A percentile compares a stretch with the other conserved stretches of the same genome.
phyloP scores from a whole-genome alignment of 805 yeast genomes.

The Yamadazyma phyllophila region DNA sequence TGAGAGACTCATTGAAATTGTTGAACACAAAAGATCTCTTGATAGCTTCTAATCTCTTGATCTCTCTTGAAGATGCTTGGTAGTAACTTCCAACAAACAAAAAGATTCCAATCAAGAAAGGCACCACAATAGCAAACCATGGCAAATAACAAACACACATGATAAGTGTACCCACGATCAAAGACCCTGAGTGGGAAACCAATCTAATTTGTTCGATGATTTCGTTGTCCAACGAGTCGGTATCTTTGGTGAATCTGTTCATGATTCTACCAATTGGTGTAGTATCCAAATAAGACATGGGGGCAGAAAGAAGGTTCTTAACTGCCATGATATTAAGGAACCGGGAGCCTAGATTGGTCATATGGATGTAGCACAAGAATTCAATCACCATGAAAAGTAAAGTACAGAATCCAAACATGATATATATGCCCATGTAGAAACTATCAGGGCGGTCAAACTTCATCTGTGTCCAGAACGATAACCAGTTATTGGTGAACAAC shows the following conservation, averaged over 20 bases:
- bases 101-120: constrained; percentile 26
- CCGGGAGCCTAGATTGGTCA: constrained; percentile 53
- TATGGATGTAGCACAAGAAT: constrained; percentile 47
- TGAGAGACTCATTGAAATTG: constrained; percentile 36
- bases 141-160: constrained; percentile 38
- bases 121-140: constrained; percentile 40
- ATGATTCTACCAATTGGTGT: constrained; percentile 86
- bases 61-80: constrained; percentile 39
- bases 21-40: constrained; percentile 39
- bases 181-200: constrained; percentile 52
- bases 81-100: constrained; percentile 30
- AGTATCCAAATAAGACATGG: constrained; percentile 79
- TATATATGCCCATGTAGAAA: constrained; percentile 72
- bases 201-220: constrained; percentile 66
- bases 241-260: constrained; percentile 84
- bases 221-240: constrained; percentile 80
- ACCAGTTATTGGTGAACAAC: constrained; percentile 69
- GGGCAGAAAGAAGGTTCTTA: constrained; percentile 61
- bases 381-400: constrained; percentile 44
- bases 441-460: constrained; percentile 43
- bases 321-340: constrained; percentile 61
- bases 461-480: constrained; percentile 73
- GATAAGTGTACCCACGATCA: constrained; percentile 55
- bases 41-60: constrained; percentile 38
- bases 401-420: constrained; percentile 53